A percentile compares a stretch with the other conserved stretches of the same genome.
phyloP scores from a whole-genome alignment of 2,329 filamentous ascomycete genomes.

The Hypoxylon sp. region DNA sequence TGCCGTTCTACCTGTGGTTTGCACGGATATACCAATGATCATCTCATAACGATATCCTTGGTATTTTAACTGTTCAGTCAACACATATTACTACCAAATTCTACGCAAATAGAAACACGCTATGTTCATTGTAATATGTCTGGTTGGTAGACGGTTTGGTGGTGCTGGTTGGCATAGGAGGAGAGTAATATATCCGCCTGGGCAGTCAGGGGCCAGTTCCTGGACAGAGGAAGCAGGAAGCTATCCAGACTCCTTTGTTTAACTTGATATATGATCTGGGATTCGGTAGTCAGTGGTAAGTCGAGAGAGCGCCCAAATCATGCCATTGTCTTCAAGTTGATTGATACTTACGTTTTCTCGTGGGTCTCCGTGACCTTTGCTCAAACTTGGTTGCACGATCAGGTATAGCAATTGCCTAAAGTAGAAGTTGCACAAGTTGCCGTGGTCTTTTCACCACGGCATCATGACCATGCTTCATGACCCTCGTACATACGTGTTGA shows the following conservation, averaged over 20 bases:
- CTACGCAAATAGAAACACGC: neutral
- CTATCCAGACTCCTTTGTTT: neutral
- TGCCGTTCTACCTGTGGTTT: neutral
- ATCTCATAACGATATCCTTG: neutral
- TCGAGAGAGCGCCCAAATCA: neutral
- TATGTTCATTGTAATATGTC: neutral
- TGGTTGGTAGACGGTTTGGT: neutral
- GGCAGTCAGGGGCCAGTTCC: neutral
- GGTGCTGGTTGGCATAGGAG: neutral
- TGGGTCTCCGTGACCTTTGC: constrained; percentile 2
- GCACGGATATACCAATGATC: neutral
- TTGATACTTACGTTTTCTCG: neutral
- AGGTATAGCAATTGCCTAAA: neutral
- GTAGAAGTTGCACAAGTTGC: constrained; percentile 11
- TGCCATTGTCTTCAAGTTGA: neutral
- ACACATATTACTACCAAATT: neutral
- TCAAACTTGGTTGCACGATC: constrained; percentile 5
- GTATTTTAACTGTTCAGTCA: neutral
- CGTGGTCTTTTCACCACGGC: constrained; percentile 7
- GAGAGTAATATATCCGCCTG: neutral
- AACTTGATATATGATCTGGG: neutral
- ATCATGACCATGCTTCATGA: constrained; percentile 9
- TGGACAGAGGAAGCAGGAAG: neutral
- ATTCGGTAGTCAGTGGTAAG: neutral
- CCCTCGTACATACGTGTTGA: neutral